Evolutionary conservation across 495 filamentous ascomycete species (phyloP).

Genomic region (Tuber umbilicatum): DNA sequence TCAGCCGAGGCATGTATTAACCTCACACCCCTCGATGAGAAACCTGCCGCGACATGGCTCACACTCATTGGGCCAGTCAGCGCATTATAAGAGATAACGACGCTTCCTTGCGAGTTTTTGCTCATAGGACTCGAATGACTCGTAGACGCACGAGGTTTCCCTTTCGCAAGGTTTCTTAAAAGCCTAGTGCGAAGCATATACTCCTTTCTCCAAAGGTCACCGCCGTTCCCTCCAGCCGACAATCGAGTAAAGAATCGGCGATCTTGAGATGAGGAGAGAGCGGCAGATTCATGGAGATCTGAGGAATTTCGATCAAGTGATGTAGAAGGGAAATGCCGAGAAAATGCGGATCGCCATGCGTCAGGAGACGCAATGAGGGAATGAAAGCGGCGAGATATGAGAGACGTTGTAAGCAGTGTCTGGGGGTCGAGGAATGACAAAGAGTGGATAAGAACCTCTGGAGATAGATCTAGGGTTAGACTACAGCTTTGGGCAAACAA

Average conservation of each 20-base stretch:
- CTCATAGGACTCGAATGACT: slow-evolving; percentile 6
- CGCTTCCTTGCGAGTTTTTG: slow-evolving; percentile 21
- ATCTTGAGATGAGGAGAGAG: slow-evolving; percentile 35
- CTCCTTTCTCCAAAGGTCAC: slow-evolving; percentile 39
- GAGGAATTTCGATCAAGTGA: neutral
- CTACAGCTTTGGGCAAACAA: neutral
- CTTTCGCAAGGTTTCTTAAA: slow-evolving; percentile 30
- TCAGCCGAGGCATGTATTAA: slow-evolving; percentile 36
- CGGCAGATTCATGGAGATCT: slow-evolving; percentile 15
- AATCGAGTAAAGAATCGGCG: slow-evolving; percentile 40
- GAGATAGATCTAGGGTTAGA: slow-evolving; percentile 1
- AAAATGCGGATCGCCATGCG: slow-evolving; percentile 40
- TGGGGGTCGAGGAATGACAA: slow-evolving; percentile 40
- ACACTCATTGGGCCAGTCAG: slow-evolving; percentile 31
- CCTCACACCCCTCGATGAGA: slow-evolving; percentile 30
- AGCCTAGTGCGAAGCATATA: slow-evolving; percentile 41
- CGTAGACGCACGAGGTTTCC: slow-evolving; percentile 22
- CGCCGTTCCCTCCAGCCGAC: slow-evolving; percentile 14
- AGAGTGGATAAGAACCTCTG: slow-evolving; percentile 37
- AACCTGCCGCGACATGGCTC: slow-evolving; percentile 37
- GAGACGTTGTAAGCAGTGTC: slow-evolving; percentile 26
- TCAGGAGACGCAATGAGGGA: slow-evolving; percentile 36
- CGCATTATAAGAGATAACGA: slow-evolving; percentile 37
- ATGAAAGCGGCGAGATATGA: slow-evolving; percentile 38
- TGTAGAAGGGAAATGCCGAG: slow-evolving; percentile 37